Evolutionary conservation across 2,329 filamentous ascomycete species (phyloP).

Genomic region (Bipolaris sorokiniana): DNA sequence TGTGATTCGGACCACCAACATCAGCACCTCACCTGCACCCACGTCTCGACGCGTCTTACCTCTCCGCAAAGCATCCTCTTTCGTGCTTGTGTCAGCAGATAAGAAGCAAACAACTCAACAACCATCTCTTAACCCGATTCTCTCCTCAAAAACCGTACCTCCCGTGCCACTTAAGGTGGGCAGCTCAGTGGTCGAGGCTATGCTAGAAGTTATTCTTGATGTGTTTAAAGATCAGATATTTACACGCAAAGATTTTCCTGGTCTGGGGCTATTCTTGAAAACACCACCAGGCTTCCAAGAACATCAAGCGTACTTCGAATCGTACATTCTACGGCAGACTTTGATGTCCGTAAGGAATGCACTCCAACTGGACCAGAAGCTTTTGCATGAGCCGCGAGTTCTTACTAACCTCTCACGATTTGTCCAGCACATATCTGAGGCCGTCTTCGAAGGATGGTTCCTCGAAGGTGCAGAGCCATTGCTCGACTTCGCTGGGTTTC

Average conservation of each 20-base stretch:
- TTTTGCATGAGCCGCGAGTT: constrained; percentile 79
- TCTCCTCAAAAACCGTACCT: constrained; percentile 64
- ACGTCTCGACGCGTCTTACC: constrained; percentile 61
- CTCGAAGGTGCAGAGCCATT: constrained; percentile 82
- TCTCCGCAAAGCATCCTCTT: constrained; percentile 83
- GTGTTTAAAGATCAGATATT: constrained; percentile 88
- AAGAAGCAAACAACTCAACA: constrained; percentile 62
- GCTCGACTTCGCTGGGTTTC: constrained; percentile 82
- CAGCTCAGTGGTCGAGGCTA: constrained; percentile 73
- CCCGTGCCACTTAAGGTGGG: constrained; percentile 59
- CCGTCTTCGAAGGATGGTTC: constrained; percentile 96
- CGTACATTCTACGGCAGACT: constrained; percentile 79
- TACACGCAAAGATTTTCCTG: constrained; percentile 85
- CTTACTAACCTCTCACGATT: constrained; percentile 87
- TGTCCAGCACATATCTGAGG: constrained; percentile 80
- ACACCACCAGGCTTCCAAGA: constrained; percentile 92
- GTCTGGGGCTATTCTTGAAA: constrained; percentile 83
- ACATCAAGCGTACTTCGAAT: constrained; percentile 94
- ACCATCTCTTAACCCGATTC: constrained; percentile 67
- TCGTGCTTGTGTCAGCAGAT: constrained; percentile 81
- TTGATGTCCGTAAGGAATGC: constrained; percentile 73
- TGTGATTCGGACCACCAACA: constrained; percentile 75
- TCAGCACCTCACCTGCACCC: constrained; percentile 49
- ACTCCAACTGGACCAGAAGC: constrained; percentile 72
- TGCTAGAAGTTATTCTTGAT: constrained; percentile 77